Base-by-base conservation (phyloP, 306 rosid genomes). In the Vigna angularis region DNA sequence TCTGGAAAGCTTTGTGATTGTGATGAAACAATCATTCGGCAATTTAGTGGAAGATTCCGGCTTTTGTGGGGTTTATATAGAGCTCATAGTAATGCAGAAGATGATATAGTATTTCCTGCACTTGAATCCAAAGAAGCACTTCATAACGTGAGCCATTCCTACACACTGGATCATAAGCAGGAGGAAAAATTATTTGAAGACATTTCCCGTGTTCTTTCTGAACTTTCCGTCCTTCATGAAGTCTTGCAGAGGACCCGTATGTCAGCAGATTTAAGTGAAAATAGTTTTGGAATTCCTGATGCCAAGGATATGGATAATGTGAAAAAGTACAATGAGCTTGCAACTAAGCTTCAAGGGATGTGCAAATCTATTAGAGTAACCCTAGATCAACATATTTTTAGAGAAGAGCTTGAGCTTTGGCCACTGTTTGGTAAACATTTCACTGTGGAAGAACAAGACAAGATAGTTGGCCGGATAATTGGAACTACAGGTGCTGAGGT, bases 401-500 rank as follows among this genome's bases (percentile, higher is more conserved):
- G 99, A 88, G 99, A 96, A 87, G 99, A 96, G 85, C 93, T 85
- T 15, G 99, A 96, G 83, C 89, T 96, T 81, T 96, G 99, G 99
- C 99, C 99, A 10, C 85, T 96, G 86, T 93, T 93, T 80, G 98
- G 96, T 10, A 90, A 74, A 80, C 97, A 96, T 84, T 96, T 96
- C 87, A 87, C 97, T 32, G 93, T 96, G 76, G 97, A 96, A 83
- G 99, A 96, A 89, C 99, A 96, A 82, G 99, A 96, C 75, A 96
- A 93, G 88, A 86, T 96, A 82, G 96, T 96, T 45, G 98, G 98
- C 11, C 91, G 94, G 65, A 96, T 96, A 63, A 96, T 96, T 85
- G 99, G 99, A 77, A 96, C 99, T 49, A 96, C 99, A 4, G 99
- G 99, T 74, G 99, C 99, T 76, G 99, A 96, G 88, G 99, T 96